Base-by-base conservation (phyloP, 2,329 filamentous ascomycete genomes). In the Sclerotinia nivalis region DNA sequence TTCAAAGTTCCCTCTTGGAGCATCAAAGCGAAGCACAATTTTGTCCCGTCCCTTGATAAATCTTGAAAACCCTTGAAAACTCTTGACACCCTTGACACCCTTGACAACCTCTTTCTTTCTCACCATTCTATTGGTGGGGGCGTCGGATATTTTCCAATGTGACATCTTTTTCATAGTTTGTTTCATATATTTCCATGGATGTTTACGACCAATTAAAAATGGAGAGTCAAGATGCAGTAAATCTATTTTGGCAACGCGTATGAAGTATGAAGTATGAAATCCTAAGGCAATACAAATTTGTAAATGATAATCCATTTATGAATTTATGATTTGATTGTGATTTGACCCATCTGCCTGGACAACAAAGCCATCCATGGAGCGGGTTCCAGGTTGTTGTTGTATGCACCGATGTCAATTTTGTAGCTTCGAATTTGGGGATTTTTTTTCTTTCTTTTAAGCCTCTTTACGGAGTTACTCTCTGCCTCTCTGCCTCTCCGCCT, bases 121-220 rank as follows among this genome's bases (percentile, higher is more conserved):
- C 25, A 9, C 5, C 45, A n/a, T 50, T 50, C 28, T 49, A 62
- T 62, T 62, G 59, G 45, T 47, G 43, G 34, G n/a, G 22, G 45
- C 60, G 49, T 62, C 59, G 59, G 43, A 62, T 49, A 62, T 62
- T 43, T 43, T 43, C 40, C 15, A 43, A 43, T 43, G 40, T 43
- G 40, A 43, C 40, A 43, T 37, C n/a, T 56, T 37, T 37, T 13
- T 62, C 60, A 31, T 64, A 66, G 50, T 31, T 66, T 56, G 64
- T 66, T 66, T 66, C 64, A 66, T 15, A 45, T 28, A 8, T 34
- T 25, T 31, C 4, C 60, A 64, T 34, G 45, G 60, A 45, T 66
- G n/a, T 56, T 66, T 34, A n/a, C 31, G 37, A 55, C 64, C 50
- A 66, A 66, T 66, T 55, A 66, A 55, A 43, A 66, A 31, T 56